Conservation (phyloP, 2,329 filamentous ascomycete genomes). For the Rutstroemia sp. region DNA sequence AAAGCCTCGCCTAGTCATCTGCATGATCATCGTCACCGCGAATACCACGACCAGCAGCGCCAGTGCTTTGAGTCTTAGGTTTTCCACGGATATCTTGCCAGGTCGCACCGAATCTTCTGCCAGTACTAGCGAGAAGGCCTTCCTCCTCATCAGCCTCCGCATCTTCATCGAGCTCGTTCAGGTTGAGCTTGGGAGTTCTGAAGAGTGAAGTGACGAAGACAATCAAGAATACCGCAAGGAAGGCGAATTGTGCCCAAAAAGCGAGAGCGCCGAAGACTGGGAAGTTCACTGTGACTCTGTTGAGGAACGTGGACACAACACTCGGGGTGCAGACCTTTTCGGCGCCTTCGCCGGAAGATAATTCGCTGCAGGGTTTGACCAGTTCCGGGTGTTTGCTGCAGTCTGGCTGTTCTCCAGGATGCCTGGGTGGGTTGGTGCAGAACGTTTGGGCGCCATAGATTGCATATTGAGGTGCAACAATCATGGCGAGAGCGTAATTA, state of each 20-base stretch:
- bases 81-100: constrained; percentile 75
- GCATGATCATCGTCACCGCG: constrained; percentile 17
- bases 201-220: constrained; percentile 75
- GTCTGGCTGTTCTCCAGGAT: constrained; percentile 61
- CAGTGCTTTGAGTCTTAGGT: constrained; percentile 15
- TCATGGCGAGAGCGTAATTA: constrained; percentile 87
- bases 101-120: constrained; percentile 72
- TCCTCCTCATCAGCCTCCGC: constrained; percentile 91
- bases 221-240: constrained; percentile 75
- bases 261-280: constrained; percentile 88
- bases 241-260: constrained; percentile 95
- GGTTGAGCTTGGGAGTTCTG: constrained; percentile 68
- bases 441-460: constrained; percentile 93
- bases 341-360: constrained; percentile 61
- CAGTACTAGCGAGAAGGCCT: constrained; percentile 76
- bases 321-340: constrained; percentile 82
- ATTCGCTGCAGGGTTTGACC: constrained; percentile 76
- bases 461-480: constrained; percentile 92
- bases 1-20: background rate
- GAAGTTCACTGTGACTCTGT: constrained; percentile 87
- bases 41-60: constrained; percentile 17
- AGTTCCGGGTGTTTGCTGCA: constrained; percentile 65
- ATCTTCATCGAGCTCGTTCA: constrained; percentile 77
- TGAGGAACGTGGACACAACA: constrained; percentile 86
- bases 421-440: constrained; percentile 64